Conservation (phyloP, 2,329 filamentous ascomycete species). For the Aspergillus proliferans region DNA sequence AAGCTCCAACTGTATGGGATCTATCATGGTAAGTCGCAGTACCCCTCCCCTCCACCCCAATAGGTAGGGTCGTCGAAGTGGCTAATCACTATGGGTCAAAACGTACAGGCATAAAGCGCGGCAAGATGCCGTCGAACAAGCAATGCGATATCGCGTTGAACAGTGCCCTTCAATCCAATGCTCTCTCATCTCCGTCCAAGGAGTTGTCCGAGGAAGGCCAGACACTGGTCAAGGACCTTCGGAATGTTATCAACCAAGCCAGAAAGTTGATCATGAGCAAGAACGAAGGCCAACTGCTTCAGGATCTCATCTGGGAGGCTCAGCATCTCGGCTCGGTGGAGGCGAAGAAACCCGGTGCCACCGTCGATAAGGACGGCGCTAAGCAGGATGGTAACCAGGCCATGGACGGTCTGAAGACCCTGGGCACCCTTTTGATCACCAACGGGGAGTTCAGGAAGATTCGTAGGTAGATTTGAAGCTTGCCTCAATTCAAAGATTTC, state of each 20-base stretch:
- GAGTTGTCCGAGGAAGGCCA: conserved; percentile 79
- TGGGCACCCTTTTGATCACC: conserved; percentile 83
- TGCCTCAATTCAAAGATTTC: neutral
- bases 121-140: conserved; percentile 93
- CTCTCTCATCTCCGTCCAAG: conserved; percentile 62
- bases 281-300: conserved; percentile 88
- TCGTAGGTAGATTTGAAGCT: conserved; percentile 47
- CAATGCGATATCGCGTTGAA: conserved; percentile 94
- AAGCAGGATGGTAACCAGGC: conserved; percentile 79
- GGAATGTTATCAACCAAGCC: conserved; percentile 73
- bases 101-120: conserved; percentile 65
- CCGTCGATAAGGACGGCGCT: conserved; percentile 68
- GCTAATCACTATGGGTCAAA: too few relatives aligned
- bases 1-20: conserved; percentile 97
- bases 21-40: conserved; percentile 48
- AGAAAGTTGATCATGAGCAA: conserved; percentile 83
- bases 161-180: conserved; percentile 69
- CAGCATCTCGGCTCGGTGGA: conserved; percentile 63
- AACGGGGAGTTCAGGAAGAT: conserved; percentile 96
- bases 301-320: conserved; percentile 96
- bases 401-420: conserved; percentile 74
- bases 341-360: conserved; percentile 57
- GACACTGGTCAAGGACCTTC: conserved; percentile 68
- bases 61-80: too few relatives aligned
- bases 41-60: too few relatives aligned